phyloP scores from a whole-genome alignment of 139 green algal species.

The Micractinium conductrix region DNA sequence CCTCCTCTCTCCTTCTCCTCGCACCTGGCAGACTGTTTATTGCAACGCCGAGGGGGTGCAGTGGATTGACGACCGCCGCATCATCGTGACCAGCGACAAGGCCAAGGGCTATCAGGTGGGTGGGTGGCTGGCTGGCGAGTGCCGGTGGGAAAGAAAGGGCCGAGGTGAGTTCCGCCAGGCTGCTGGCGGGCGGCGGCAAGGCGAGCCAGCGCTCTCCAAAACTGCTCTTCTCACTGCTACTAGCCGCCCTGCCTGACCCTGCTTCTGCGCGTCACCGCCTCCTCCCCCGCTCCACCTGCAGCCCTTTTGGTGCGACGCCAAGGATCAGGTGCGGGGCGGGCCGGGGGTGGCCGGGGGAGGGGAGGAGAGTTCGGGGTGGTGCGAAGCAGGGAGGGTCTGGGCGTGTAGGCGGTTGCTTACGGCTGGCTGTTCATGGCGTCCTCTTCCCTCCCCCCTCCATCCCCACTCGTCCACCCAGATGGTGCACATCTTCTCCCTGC shows the following conservation, averaged over 20 bases:
- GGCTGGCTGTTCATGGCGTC: too few species aligned
- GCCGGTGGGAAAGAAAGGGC: not conserved
- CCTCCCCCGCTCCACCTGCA: not conserved
- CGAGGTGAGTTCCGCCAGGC: too few species aligned
- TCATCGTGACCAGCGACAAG: constrained; percentile 42
- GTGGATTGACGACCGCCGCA: constrained; percentile 42
- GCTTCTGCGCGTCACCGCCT: not conserved
- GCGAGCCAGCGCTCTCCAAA: not conserved
- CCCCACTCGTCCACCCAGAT: too few species aligned
- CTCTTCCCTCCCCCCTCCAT: too few species aligned
- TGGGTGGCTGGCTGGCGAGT: not conserved
- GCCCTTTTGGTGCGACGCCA: constrained; percentile 9
- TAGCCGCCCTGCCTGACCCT: not conserved
- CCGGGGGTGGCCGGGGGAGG: too few species aligned
- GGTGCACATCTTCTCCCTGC: constrained; percentile 7
- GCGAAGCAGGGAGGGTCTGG: too few species aligned
- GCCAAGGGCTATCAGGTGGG: constrained; percentile 40
- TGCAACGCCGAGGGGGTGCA: constrained; percentile 56
- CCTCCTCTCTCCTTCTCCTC: not conserved
- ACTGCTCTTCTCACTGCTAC: not conserved
- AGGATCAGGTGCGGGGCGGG: too few species aligned
- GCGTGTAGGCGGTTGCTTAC: too few species aligned
- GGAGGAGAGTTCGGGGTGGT: too few species aligned
- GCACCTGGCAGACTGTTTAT: constrained; percentile 32
- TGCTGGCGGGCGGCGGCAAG: too few species aligned